Conservation (phyloP, 305 asterid genomes). For the Solanum hybrid region DNA sequence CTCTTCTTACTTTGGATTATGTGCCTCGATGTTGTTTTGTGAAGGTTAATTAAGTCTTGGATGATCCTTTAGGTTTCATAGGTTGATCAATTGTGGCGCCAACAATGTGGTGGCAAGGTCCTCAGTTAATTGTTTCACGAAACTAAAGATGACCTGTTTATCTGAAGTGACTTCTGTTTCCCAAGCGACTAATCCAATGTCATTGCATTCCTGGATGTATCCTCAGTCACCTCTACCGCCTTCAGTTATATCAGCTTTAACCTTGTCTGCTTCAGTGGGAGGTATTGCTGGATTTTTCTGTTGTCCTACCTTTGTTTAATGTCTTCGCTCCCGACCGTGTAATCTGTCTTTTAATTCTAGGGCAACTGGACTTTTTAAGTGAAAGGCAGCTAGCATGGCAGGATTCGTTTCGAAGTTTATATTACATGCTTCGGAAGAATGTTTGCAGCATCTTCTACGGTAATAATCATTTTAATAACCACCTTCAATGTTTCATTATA, state of each 20-base stretch:
- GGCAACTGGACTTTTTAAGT: slow-evolving; percentile 62
- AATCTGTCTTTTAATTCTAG: slow-evolving; percentile 17
- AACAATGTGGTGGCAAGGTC: slow-evolving; percentile 28
- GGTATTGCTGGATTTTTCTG: slow-evolving; percentile 34
- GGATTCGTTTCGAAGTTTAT: slow-evolving; percentile 81
- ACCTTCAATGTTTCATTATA: neutral
- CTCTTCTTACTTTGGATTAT: neutral
- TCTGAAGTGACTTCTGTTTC: slow-evolving; percentile 31
- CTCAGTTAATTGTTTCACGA: slow-evolving; percentile 17
- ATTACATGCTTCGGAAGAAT: slow-evolving; percentile 78
- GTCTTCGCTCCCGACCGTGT: neutral
- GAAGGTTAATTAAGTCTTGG: neutral
- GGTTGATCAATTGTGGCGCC: slow-evolving; percentile 46
- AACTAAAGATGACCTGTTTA: slow-evolving; percentile 23
- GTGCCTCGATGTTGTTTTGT: neutral
- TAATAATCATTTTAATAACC: slow-evolving; percentile 18
- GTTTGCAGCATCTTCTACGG: slow-evolving; percentile 76
- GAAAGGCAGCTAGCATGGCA: slow-evolving; percentile 81
- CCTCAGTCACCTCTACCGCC: slow-evolving; percentile 80
- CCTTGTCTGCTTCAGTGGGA: slow-evolving; percentile 40
- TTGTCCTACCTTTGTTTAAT: slow-evolving; percentile 7
- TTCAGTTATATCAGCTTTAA: slow-evolving; percentile 68
- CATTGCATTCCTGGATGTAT: slow-evolving; percentile 74
- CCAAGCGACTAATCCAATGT: slow-evolving; percentile 18
- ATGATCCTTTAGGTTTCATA: slow-evolving; percentile 64